Evolutionary conservation across 768 basidiomycete species (phyloP).

Genomic region (Phallus indusiatus): DNA sequence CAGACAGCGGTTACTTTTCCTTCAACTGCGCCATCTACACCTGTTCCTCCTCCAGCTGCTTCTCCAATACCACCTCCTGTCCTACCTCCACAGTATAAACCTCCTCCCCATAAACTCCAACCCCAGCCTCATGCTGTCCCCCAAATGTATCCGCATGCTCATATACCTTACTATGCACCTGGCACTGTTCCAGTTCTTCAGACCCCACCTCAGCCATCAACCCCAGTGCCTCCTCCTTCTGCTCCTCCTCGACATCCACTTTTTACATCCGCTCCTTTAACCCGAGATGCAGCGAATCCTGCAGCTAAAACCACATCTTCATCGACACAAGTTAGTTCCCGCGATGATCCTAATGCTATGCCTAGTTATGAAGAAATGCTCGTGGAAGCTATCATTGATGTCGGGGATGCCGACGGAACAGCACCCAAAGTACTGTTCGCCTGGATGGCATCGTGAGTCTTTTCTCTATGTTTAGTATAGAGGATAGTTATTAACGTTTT

Average conservation of each 20-base stretch:
- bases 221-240: slow-evolving; percentile 10
- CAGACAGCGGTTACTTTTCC: slow-evolving; percentile 17
- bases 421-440: slow-evolving; percentile 76
- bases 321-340: slow-evolving; percentile 7
- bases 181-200: slow-evolving; percentile 37
- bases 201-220: slow-evolving; percentile 18
- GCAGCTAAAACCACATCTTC: slow-evolving; percentile 14
- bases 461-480: background rate
- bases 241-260: slow-evolving; percentile 11
- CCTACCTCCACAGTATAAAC: slow-evolving; percentile 25
- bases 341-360: slow-evolving; percentile 38
- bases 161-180: slow-evolving; percentile 55
- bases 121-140: background rate
- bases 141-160: slow-evolving; percentile 39
- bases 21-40: slow-evolving; percentile 6
- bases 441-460: slow-evolving; percentile 56
- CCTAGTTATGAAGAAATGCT: slow-evolving; percentile 93
- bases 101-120: slow-evolving; percentile 25
- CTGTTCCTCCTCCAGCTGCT: slow-evolving; percentile 29
- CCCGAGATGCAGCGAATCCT: slow-evolving; percentile 14
- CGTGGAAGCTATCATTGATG: slow-evolving; percentile 62
- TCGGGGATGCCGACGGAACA: slow-evolving; percentile 61
- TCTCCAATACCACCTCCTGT: slow-evolving; percentile 16
- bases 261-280: slow-evolving; percentile 13
- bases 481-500: background rate